A percentile compares a stretch with the other conserved stretches of the same genome.
These are phyloP conservation scores for Talaromyces sp. DNA, from an alignment of 2,329 filamentous ascomycete species.

Conservation along the genomic window DNA sequence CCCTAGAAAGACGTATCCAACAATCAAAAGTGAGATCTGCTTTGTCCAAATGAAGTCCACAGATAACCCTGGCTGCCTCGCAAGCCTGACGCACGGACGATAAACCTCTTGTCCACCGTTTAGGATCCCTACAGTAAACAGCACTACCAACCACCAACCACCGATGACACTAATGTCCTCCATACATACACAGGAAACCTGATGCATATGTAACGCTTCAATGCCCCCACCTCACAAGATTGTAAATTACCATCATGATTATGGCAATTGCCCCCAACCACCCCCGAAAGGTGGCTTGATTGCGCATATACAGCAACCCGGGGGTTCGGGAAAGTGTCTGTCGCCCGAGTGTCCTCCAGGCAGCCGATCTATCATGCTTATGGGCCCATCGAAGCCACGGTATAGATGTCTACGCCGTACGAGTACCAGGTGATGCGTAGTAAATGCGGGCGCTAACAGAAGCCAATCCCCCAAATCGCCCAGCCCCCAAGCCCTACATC, in stretches of 20 bases:
- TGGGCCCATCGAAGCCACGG: too few relatives aligned
- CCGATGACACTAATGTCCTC: neutral
- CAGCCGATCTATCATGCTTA: constrained; percentile 7
- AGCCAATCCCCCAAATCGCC: neutral
- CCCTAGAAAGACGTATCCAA: neutral
- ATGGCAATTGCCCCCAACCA: neutral
- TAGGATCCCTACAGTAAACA: constrained; percentile 3
- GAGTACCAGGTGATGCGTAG: constrained; percentile 25
- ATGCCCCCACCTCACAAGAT: constrained; percentile 1
- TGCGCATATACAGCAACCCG: neutral
- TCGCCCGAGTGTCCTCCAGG: neutral
- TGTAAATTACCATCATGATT: too few relatives aligned
- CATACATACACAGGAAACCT: neutral
- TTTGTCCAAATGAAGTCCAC: neutral
- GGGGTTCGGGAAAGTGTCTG: neutral
- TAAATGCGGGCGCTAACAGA: constrained; percentile 19
- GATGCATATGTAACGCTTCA: neutral
- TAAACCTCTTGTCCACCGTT: constrained; percentile 8
- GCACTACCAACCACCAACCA: neutral
- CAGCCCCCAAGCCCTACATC: neutral
- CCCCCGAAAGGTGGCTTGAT: constrained; percentile 1
- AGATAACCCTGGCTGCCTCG: constrained; percentile 1
- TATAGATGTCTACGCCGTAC: too few relatives aligned
- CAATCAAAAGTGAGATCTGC: neutral
- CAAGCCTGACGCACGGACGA: constrained; percentile 5